These are phyloP conservation scores for Metschnikowia continentalis DNA, from an alignment of 805 yeast genomes.

Conservation along the genomic window DNA sequence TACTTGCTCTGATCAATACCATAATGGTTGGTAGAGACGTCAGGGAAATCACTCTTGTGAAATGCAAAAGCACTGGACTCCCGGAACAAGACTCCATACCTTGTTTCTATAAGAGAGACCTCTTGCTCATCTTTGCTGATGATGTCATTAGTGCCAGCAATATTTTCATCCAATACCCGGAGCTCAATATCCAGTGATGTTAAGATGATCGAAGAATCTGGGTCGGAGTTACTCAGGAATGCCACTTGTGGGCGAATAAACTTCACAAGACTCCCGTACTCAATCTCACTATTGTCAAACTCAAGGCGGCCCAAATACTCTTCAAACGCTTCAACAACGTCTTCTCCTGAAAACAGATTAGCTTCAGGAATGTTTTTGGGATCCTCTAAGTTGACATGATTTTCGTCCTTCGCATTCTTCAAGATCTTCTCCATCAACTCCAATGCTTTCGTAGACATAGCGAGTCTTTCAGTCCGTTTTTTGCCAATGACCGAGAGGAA, in stretches of 20 bases:
- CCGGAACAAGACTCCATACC: conserved; percentile 52
- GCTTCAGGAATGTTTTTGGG: conserved; percentile 8
- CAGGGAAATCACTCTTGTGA: conserved; percentile 28
- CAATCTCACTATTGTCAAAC: conserved; percentile 38
- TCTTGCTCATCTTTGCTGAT: conserved; percentile 31
- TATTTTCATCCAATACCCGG: conserved; percentile 44
- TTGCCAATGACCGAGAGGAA: conserved; percentile 48
- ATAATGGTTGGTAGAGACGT: conserved; percentile 3
- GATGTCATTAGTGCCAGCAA: conserved; percentile 37
- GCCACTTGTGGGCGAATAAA: conserved; percentile 84
- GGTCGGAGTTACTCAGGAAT: conserved; percentile 43
- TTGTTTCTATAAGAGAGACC: conserved; percentile 46
- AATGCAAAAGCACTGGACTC: conserved; percentile 56
- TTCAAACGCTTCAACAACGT: conserved; percentile 46
- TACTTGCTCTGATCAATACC: background rate
- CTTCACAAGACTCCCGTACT: conserved; percentile 59
- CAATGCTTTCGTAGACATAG: conserved; percentile 47
- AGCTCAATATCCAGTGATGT: conserved; percentile 58
- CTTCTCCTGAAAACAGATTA: conserved; percentile 22
- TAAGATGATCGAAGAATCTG: conserved; percentile 46
- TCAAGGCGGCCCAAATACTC: conserved; percentile 44
- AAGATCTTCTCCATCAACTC: conserved; percentile 44
- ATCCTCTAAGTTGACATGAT: conserved; percentile 8
- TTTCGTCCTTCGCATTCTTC: conserved; percentile 15
- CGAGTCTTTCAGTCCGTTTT: conserved; percentile 39